Conservation (phyloP, 352 stramenopile genomes). For the Globisporangium alternatum region DNA sequence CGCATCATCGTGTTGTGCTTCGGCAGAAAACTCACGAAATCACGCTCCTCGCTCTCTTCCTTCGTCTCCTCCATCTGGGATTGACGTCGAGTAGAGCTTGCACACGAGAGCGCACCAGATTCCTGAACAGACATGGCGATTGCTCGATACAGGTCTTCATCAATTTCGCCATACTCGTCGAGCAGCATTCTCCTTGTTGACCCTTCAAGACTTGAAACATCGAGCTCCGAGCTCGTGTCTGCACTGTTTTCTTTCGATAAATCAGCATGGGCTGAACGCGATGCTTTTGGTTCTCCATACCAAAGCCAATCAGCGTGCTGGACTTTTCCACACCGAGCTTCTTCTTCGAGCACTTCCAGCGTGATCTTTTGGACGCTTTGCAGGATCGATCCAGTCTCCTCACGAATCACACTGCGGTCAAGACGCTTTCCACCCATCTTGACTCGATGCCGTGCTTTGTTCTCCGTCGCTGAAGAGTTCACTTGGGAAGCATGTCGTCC, state of each 20-base stretch:
- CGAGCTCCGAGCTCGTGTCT: background rate
- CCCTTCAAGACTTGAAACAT: background rate
- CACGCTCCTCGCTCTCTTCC: constrained; percentile 23
- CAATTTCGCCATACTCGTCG: constrained; percentile 7
- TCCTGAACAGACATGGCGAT: constrained; percentile 20
- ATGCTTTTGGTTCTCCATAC: background rate
- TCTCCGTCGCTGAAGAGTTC: background rate
- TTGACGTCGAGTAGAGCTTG: background rate
- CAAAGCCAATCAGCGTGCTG: constrained; percentile 20
- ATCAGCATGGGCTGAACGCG: background rate
- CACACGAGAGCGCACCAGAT: background rate
- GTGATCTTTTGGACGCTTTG: constrained; percentile 48
- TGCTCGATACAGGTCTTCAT: constrained; percentile 17
- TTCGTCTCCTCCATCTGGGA: constrained; percentile 31
- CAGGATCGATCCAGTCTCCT: constrained; percentile 43
- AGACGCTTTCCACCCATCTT: background rate
- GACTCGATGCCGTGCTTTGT: background rate
- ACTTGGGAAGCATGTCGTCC: background rate
- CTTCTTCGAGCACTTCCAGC: constrained; percentile 55
- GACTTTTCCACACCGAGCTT: constrained; percentile 37
- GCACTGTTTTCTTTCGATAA: background rate
- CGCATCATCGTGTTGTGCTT: constrained; percentile 6
- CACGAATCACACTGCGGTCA: constrained; percentile 3
- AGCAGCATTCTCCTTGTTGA: background rate
- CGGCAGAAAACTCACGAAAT: constrained; percentile 5